Evolutionary conservation across 352 stramenopile species (phyloP), one percentile per base, ranked within the genome.

Genomic region (Phytophthora agathidicida): DNA sequence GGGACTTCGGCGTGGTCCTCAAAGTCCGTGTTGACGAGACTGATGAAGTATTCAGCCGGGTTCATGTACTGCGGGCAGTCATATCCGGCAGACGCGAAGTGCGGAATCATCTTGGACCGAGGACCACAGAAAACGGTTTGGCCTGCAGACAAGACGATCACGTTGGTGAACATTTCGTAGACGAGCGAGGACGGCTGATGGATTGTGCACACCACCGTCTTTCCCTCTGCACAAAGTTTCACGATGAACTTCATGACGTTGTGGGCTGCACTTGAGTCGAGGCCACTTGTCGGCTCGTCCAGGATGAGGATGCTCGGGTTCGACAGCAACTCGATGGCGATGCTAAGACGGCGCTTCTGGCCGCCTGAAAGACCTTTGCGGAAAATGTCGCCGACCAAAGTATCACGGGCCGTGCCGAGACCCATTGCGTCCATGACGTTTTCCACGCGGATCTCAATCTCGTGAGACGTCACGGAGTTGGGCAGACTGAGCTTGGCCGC

Each of bases 71-170:
- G 47, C 0, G 78, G 79, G 27, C 71, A 80, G 17, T 56, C 49
- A 61, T 81, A 64, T 1, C 65, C 69, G 1, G 66, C 1, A 0
- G 47, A 49, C 2, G 42, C 27, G 22, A 88, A 85, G 43, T 88
- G 74, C 11, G 61, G 26, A 14, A 83, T 66, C 36, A 70, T 65
- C 5, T 58, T 37, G 14, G 23, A 3, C 7, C 89, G 80, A 16
- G 64, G 35, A 23, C 89, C 87, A 48, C 89, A 84, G 68, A 93
- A 96, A 30, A 96, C 80, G 1, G 93, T 83, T 41, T 82, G 59
- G 2, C 91, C 89, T 9, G 69, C 74, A 10, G 83, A 65, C 14
- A 91, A 62, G 30, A 93, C 64, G 36, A 88, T 44, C 31, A 87
- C n/a, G n/a, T n/a, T n/a, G n/a, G n/a, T n/a, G n/a, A n/a, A n/a